These are phyloP conservation scores for Saturnispora silvae DNA, from an alignment of 805 yeast genomes.

Conservation along the genomic window DNA sequence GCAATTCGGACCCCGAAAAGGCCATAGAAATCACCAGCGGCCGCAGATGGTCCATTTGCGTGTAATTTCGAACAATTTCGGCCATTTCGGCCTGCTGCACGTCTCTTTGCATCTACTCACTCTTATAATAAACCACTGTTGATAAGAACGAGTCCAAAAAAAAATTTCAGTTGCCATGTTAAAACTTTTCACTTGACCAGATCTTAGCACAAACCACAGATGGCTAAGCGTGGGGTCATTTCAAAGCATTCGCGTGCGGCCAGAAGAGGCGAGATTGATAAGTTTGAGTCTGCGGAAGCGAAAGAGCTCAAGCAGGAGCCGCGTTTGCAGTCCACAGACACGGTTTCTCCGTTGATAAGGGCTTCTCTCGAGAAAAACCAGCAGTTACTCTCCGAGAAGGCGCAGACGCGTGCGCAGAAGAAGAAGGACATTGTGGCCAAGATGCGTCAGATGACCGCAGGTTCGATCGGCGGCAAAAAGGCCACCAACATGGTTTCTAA, in stretches of 20 bases:
- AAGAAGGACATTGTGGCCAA: constrained; percentile 11
- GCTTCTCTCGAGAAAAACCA: constrained; percentile 52
- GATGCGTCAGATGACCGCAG: neutral
- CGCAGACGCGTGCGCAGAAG: constrained; percentile 28
- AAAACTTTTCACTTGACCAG: no score
- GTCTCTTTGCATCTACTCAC: constrained; percentile 1
- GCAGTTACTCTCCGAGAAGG: constrained; percentile 44
- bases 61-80: constrained; percentile 5
- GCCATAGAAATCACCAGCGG: constrained; percentile 5
- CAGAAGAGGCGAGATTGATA: constrained; percentile 48
- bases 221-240: constrained; percentile 21
- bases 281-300: constrained; percentile 25
- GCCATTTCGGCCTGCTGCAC: neutral
- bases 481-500: constrained; percentile 18
- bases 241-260: constrained; percentile 73
- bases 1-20: neutral
- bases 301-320: constrained; percentile 43
- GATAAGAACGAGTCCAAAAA: neutral
- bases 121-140: neutral
- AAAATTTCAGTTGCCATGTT: no score
- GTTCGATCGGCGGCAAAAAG: constrained; percentile 12
- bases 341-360: constrained; percentile 55
- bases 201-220: no score
- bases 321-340: constrained; percentile 48
- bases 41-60: constrained; percentile 4